A percentile compares a stretch with the other conserved stretches of the same genome.
These are phyloP conservation scores for Hypericum androsaemum DNA, from an alignment of 345 rosid genomes.

Conservation along the genomic window DNA sequence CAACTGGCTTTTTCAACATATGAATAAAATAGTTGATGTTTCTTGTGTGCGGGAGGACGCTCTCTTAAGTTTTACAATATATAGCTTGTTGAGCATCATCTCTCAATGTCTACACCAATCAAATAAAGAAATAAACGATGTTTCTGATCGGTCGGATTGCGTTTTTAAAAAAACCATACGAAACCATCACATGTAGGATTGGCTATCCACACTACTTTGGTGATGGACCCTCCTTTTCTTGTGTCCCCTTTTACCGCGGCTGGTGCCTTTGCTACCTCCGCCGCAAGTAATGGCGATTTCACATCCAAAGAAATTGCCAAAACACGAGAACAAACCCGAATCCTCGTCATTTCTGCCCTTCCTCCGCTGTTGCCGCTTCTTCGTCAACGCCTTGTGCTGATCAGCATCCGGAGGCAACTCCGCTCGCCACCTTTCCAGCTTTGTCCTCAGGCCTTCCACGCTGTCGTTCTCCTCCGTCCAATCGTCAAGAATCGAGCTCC, in stretches of 20 bases:
- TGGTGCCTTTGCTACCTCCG: conserved; percentile 26
- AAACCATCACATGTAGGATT: conserved; percentile 13
- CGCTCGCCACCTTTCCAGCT: conserved; percentile 62
- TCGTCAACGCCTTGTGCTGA: conserved; percentile 6
- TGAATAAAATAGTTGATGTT: no score
- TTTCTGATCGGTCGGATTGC: no score
- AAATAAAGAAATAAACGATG: no score
- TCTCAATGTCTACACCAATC: no score
- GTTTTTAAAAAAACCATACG: no score
- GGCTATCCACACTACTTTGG: conserved; percentile 32
- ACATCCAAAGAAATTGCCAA: conserved; percentile 61
- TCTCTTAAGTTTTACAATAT: no score
- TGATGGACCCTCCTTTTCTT: conserved; percentile 28
- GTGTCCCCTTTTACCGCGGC: conserved; percentile 23
- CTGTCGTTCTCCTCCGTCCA: conserved; percentile 39
- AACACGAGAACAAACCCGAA: conserved; percentile 61
- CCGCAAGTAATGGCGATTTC: conserved; percentile 88
- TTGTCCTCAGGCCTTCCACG: conserved; percentile 41
- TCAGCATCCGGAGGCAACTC: conserved; percentile 29
- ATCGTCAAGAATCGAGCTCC: conserved; percentile 39
- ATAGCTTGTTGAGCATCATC: no score
- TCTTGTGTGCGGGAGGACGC: no score
- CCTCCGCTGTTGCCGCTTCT: conserved; percentile 16
- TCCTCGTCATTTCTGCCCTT: conserved; percentile 12
- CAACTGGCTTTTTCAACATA: no score